phyloP scores from a whole-genome alignment of 148 eudicot species.

The Chenopodium berlandieri region DNA sequence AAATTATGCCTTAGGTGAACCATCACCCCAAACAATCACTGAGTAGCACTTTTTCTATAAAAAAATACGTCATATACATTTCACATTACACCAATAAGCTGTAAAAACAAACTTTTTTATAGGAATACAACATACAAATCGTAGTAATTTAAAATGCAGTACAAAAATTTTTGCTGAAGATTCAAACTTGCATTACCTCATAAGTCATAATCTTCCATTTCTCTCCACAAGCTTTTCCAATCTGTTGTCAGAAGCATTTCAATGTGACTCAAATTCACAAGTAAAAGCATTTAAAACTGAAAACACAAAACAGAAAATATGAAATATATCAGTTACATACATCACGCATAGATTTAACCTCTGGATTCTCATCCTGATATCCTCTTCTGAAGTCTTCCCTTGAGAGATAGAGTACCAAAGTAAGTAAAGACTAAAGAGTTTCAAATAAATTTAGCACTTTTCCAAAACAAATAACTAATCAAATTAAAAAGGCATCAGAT shows the following conservation, averaged over 20 bases:
- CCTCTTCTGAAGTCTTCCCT: constrained; percentile 93
- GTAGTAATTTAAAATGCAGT: neutral
- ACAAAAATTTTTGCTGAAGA: neutral
- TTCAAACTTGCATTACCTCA: constrained; percentile 46
- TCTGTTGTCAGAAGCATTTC: constrained; percentile 33
- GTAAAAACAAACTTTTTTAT: neutral
- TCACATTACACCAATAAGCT: neutral
- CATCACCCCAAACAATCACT: neutral
- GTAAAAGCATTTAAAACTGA: neutral
- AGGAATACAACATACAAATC: neutral
- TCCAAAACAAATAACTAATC: neutral
- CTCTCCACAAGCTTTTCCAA: constrained; percentile 91
- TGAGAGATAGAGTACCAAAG: constrained; percentile 11
- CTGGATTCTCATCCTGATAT: constrained; percentile 73
- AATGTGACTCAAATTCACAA: constrained; percentile 2
- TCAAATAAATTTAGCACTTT: neutral
- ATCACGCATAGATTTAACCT: constrained; percentile 72
- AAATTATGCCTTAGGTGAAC: neutral
- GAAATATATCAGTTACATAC: constrained; percentile 38
- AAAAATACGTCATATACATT: too few relatives aligned
- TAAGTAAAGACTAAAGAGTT: constrained; percentile 11
- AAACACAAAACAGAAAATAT: neutral
- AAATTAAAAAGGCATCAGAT: neutral
- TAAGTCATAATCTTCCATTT: constrained; percentile 91
- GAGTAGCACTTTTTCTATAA: neutral